Conservation (phyloP, 306 rosid genomes). For the Cajanus cajan region DNA sequence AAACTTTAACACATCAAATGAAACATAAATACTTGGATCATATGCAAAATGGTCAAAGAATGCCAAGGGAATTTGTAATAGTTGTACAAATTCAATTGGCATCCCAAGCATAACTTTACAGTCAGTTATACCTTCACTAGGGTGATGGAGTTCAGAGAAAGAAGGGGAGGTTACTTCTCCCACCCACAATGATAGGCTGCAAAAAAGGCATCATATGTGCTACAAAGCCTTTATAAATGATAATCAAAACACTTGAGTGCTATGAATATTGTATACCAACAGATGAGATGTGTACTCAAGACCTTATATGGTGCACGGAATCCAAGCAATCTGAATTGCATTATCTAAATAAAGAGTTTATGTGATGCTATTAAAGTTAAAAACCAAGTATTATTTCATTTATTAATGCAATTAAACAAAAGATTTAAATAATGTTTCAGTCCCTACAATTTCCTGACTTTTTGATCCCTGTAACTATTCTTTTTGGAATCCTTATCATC, state of each 20-base stretch:
- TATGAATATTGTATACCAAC: not conserved
- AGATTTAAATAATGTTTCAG: not conserved
- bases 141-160: not conserved
- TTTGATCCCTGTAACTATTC: not conserved
- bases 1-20: slow-evolving; percentile 13
- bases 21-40: slow-evolving; percentile 21
- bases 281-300: not conserved
- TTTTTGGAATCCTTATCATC: not conserved
- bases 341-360: not conserved
- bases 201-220: not conserved
- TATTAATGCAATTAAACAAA: not conserved
- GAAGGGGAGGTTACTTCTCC: not conserved
- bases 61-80: not conserved
- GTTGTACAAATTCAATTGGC: not conserved
- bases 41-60: not conserved
- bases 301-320: not conserved
- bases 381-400: not conserved
- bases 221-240: not conserved
- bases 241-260: not conserved
- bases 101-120: slow-evolving; percentile 5
- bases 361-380: not conserved
- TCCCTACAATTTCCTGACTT: not conserved
- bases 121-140: not conserved
- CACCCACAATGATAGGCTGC: not conserved
- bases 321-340: not conserved